These are phyloP conservation scores for Harringtonia lauricola DNA, from an alignment of 2,329 filamentous ascomycete genomes.

Conservation along the genomic window DNA sequence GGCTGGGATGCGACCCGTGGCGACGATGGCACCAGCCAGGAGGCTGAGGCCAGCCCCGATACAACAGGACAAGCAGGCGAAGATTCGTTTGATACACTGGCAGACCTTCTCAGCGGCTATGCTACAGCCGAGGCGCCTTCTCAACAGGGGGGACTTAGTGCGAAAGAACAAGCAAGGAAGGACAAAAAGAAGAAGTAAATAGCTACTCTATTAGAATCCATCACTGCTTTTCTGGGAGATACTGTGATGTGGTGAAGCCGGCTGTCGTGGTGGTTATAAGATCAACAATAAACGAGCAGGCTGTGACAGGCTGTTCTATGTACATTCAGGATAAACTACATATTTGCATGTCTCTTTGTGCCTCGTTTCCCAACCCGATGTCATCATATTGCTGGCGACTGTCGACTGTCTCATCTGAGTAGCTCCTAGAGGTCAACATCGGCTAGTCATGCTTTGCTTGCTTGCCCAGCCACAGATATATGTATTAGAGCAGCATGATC, in stretches of 20 bases:
- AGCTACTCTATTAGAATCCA: too few relatives aligned
- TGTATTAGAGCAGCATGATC: too few relatives aligned
- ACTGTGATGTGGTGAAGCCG: too few relatives aligned
- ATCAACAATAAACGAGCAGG: background rate
- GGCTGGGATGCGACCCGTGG: constrained; percentile 62
- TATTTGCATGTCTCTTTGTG: background rate
- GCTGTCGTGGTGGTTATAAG: too few relatives aligned
- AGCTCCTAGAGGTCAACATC: too few relatives aligned
- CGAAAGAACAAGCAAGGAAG: constrained; percentile 25
- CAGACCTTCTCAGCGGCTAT: constrained; percentile 43
- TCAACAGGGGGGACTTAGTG: constrained; percentile 26
- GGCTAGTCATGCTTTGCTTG: too few relatives aligned
- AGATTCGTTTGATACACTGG: constrained; percentile 25
- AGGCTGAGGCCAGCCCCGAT: constrained; percentile 6
- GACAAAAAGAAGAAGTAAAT: constrained; percentile 36
- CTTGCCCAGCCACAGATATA: too few relatives aligned
- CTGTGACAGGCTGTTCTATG: constrained; percentile 11
- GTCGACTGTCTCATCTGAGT: too few relatives aligned
- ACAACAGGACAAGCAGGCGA: constrained; percentile 9
- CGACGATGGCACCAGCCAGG: constrained; percentile 16
- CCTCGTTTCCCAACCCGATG: background rate
- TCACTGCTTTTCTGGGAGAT: too few relatives aligned
- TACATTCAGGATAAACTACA: constrained; percentile 15
- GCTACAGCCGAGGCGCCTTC: constrained; percentile 26
- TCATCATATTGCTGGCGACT: too few relatives aligned